Base-by-base conservation (phyloP, 768 basidiomycete species). In the Psilocybe subaeruginosa region DNA sequence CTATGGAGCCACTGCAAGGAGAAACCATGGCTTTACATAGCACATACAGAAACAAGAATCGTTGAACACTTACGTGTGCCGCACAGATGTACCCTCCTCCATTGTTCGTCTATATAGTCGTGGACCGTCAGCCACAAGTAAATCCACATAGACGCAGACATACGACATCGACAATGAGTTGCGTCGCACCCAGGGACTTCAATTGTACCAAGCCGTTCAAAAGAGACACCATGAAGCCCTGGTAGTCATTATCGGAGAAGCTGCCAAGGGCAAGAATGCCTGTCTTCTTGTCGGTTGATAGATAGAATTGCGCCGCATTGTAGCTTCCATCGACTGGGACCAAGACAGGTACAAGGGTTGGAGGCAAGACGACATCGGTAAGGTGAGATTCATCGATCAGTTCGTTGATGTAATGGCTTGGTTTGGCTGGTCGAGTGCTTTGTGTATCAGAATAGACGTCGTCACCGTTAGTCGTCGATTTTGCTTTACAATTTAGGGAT, bases 241-340 rank as follows among this genome's bases (percentile, higher is more conserved):
- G 66, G 60, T 80, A 82, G 62, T 74, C 70, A 4, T 58, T 59
- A 17, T 80, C 83, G 2, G 81, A 80, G 69, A 87, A 87, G 69
- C 84, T 85, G n/a, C 86, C 85, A 11, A 87, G 78, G 11, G 83
- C 82, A 52, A 86, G 70, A 17, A 86, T 81, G 35, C 85, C 85
- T 1, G 85, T 87, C 61, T 77, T 81, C 6, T 73, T 74, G 62
- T 86, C 85, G 0, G 77, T 69, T 12, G 84, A 70, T 64, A 85
- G 64, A 66, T 80, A 84, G 66, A 87, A 87, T 62, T 85, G 82
- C 3, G 80, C 80, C 12, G 78, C 82, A 23, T 75, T 76, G 11
- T 74, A 69, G 63, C 83, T 83, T 35, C 81, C 82, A 46, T 73
- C 72, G 6, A 82, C 71, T 6, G 79, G 66, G 17, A 69, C 65